Conservation (phyloP, 306 rosid species). For the Prunus mume region DNA sequence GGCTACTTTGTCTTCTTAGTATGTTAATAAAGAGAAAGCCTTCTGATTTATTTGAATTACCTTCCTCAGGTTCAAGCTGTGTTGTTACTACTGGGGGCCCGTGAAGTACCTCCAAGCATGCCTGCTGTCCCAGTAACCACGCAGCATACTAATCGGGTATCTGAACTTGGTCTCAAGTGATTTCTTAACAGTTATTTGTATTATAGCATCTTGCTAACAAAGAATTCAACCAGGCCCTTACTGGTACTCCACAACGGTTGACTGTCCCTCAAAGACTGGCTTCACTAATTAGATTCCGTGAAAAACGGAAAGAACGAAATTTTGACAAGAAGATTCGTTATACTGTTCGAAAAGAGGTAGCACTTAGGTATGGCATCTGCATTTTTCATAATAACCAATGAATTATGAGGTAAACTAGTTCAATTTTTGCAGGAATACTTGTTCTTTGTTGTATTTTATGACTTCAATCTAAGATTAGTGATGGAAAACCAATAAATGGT, state of each 20-base stretch:
- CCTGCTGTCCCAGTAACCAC: conserved; percentile 39
- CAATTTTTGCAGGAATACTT: background rate
- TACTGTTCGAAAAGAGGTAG: conserved; percentile 79
- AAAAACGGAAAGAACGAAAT: conserved; percentile 72
- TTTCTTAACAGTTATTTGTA: conserved; percentile 26
- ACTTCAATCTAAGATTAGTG: background rate
- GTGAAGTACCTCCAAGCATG: conserved; percentile 49
- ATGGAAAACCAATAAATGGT: background rate
- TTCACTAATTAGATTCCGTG: conserved; percentile 76
- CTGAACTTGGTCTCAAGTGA: conserved; percentile 28
- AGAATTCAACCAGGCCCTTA: conserved; percentile 50
- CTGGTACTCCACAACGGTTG: conserved; percentile 52
- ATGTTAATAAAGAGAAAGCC: conserved; percentile 10
- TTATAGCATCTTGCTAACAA: conserved; percentile 41
- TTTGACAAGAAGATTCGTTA: conserved; percentile 83
- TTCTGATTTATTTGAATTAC: conserved; percentile 12
- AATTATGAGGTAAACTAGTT: conserved; percentile 1
- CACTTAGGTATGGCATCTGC: conserved; percentile 55
- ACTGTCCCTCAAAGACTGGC: conserved; percentile 71
- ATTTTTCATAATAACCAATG: conserved; percentile 7
- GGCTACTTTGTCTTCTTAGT: background rate
- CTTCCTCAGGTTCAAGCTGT: conserved; percentile 76
- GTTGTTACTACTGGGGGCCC: conserved; percentile 62
- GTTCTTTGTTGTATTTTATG: conserved; percentile 1
- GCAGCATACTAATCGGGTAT: conserved; percentile 53